Evolutionary conservation across 106 monocot genomes (phyloP).

Genomic region (Dendrobium officinale): DNA sequence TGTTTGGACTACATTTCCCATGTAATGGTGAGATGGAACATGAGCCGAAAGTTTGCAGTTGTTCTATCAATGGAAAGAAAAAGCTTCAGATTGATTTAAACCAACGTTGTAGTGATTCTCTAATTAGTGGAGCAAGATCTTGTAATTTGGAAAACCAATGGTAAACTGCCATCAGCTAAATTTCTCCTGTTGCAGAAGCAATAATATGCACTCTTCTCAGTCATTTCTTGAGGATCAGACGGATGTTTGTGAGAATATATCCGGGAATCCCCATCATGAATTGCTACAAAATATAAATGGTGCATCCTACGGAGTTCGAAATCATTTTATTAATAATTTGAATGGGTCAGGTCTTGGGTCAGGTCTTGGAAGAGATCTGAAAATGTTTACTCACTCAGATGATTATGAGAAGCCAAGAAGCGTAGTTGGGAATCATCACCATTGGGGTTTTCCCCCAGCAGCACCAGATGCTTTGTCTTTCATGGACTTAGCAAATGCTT

Average conservation of each 20-base stretch:
- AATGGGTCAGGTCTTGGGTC: too few species aligned
- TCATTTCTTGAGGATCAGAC: slow-evolving; percentile 6
- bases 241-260: slow-evolving; percentile 9
- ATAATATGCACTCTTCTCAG: slow-evolving; percentile 1
- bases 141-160: slow-evolving; percentile 9
- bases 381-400: not conserved
- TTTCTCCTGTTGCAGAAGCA: slow-evolving; percentile 3
- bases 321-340: not conserved
- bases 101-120: slow-evolving; percentile 16
- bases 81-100: slow-evolving; percentile 18
- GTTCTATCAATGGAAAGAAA: slow-evolving; percentile 4
- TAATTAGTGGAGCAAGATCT: slow-evolving; percentile 2
- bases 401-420: not conserved
- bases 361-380: not conserved
- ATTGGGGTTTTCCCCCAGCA: not conserved
- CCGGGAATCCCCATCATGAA: not conserved
- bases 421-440: not conserved
- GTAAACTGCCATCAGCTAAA: slow-evolving; percentile 11
- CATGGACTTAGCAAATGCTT: slow-evolving; percentile 6
- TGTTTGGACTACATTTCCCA: slow-evolving; percentile 1
- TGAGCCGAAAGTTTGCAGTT: slow-evolving; percentile 1
- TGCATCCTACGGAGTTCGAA: not conserved
- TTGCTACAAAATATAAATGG: not conserved
- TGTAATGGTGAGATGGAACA: slow-evolving; percentile 3
- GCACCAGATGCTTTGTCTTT: slow-evolving; percentile 9